Base-by-base conservation (phyloP, 768 basidiomycete species). In the Piloderma croceum region DNA sequence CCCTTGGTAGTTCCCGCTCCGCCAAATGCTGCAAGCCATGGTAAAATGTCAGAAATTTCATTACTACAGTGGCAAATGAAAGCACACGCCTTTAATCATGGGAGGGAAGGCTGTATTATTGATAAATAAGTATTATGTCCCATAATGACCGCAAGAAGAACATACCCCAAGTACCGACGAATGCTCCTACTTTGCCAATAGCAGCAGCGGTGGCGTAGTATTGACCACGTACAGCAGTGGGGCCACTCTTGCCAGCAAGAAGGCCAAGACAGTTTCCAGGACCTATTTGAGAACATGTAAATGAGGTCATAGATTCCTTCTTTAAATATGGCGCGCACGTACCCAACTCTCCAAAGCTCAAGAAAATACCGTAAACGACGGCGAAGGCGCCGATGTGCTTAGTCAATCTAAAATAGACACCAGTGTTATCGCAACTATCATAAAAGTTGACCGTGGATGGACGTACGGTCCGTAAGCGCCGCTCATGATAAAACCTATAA, bases 301-400 rank as follows among this genome's bases (percentile, higher is more conserved):
- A 29, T 53, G 21, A 32, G 24, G 44, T 23, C 9, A 24, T 33
- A 25, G 9, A 22, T 6, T 17, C 19, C n/a, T 15, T 2, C 21
- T n/a, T n/a, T n/a, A n/a, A n/a, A n/a, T n/a, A n/a, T n/a, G n/a
- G n/a, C n/a, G n/a, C n/a, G 5, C 1, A 52, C 68, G 23, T 41
- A 71, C 87, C 89, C 20, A 90, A 65, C 64, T 94, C 92, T 34
- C 92, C 93, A 41, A 91, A 83, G 53, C 77, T 81, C 52, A 93
- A 57, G 75, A 96, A 96, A 36, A 96, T 77, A 11, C 92, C 93
- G 51, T 96, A 94, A 6, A 96, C 66, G 24, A 93, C 79, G 77
- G 80, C 41, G 32, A 29, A 17, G 29, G 6, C 36, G 6, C 34
- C 25, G 51, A 10, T 43, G 33, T 13, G 13, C 18, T 15, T 36